Conservation (phyloP, 2,329 filamentous ascomycete species). For the Lecanicillium sp. region DNA sequence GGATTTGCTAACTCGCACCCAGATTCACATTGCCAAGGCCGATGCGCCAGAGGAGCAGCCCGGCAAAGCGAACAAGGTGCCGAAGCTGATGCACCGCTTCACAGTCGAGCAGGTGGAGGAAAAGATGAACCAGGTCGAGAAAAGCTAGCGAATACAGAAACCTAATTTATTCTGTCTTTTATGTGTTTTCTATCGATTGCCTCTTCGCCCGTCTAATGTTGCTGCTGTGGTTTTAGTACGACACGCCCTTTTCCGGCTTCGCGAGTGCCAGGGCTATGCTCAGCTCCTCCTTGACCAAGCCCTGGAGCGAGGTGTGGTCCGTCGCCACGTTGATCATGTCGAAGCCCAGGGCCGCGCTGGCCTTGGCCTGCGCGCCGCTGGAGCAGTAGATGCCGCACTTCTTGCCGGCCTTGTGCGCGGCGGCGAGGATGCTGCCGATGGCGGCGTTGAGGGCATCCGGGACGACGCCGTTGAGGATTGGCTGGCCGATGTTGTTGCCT, state of each 20-base stretch:
- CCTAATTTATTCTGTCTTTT: constrained; percentile 10
- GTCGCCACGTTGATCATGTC: constrained; percentile 56
- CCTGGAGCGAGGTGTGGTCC: constrained; percentile 47
- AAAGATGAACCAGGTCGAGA: constrained; percentile 59
- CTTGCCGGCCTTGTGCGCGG: constrained; percentile 56
- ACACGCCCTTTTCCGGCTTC: constrained; percentile 31
- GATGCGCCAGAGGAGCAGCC: constrained; percentile 45
- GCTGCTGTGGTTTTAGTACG: constrained; percentile 30
- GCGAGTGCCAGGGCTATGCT: constrained; percentile 31
- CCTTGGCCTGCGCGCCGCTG: constrained; percentile 48
- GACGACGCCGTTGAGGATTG: constrained; percentile 56
- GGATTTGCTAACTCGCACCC: background rate
- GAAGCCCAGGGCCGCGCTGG: constrained; percentile 51
- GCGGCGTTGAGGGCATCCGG: constrained; percentile 53
- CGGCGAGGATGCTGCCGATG: constrained; percentile 51
- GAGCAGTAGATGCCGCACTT: constrained; percentile 58
- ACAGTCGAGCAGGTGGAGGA: constrained; percentile 58
- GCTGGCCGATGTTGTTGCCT: constrained; percentile 55
- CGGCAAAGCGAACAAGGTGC: constrained; percentile 49
- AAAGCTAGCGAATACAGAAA: constrained; percentile 12
- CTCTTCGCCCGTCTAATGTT: background rate
- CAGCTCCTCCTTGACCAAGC: constrained; percentile 38
- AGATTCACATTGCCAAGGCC: constrained; percentile 60
- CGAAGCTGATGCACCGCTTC: constrained; percentile 76
- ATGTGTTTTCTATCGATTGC: background rate